Evolutionary conservation across 192 early-diverging fungal genomes (phyloP), one percentile per base, ranked within the genome.

Genomic region (Coemansia sp.): DNA sequence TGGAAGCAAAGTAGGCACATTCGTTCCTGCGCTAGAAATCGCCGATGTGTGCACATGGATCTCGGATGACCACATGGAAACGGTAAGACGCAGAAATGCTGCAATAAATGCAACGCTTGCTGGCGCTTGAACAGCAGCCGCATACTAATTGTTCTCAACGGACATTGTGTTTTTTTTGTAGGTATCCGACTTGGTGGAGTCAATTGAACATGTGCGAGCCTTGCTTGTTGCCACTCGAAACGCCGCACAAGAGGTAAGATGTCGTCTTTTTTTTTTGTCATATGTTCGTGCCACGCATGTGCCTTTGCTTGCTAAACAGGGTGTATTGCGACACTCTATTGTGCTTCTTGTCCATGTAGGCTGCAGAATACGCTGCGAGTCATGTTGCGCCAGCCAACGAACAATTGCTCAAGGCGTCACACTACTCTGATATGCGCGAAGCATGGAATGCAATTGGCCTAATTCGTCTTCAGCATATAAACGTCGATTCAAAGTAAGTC

Each of bases 361-460:
- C 25, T 29, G 50, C 50, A 3, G 58, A 48, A 14, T 29, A 36
- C 31, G 67, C 60, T 29, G 61, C 15, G 15, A 31, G 25, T 8
- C 7, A 50, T 12, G 58, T 70, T 37, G n/a, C 38, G 14, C 63
- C 64, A 8, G 53, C 42, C 48, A 63, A 50, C 51, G 39, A 59
- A 39, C 63, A 29, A 5, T 23, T 82, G 55, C 62, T 71, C n/a
- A 59, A 55, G 21, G 44, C 67, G 10, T 58, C 76, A 15, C 58
- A 50, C 15, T 74, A 82, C 64, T 45, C 46, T 27, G 73, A 75
- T 34, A 59, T 72, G 23, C 74, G 79, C 19, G 66, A 71, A 7
- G 64, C 65, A 29, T 82, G 79, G 79, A 68, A 68, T 61, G 48
- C 73, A 8, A 65, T 74, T 36, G 27, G 59, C 21, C 25, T 82